Evolutionary conservation across 1,139 yeast species (phyloP).

Genomic region (Pichiaceae sp.): DNA sequence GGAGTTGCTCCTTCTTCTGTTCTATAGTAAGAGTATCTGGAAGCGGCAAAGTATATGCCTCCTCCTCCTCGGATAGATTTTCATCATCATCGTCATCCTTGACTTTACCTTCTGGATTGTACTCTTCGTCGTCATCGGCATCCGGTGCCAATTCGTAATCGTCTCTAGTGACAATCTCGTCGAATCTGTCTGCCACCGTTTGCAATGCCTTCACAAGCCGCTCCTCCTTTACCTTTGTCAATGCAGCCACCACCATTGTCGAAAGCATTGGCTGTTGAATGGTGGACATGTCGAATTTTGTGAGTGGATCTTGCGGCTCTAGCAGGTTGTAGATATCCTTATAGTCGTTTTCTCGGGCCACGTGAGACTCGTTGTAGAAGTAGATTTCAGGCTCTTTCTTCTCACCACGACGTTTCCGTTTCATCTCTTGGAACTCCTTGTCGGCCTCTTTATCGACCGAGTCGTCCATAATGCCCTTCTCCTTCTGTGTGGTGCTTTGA

Average conservation of each 20-base stretch:
- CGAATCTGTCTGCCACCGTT: slow-evolving; percentile 51
- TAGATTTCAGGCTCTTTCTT: slow-evolving; percentile 9
- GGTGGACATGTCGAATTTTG: slow-evolving; percentile 59
- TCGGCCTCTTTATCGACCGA: slow-evolving; percentile 17
- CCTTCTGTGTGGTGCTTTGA: slow-evolving; percentile 17
- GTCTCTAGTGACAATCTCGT: slow-evolving; percentile 8
- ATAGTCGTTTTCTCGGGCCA: slow-evolving; percentile 30
- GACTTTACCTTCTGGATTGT: slow-evolving; percentile 3
- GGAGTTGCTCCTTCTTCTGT: slow-evolving; percentile 46
- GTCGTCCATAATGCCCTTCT: slow-evolving; percentile 17
- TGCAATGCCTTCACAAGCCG: slow-evolving; percentile 61
- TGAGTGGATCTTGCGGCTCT: slow-evolving; percentile 46
- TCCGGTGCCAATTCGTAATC: slow-evolving; percentile 2
- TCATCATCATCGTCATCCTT: slow-evolving; percentile 27
- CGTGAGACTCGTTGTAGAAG: slow-evolving; percentile 28
- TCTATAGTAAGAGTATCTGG: slow-evolving; percentile 41
- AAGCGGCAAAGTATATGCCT: slow-evolving; percentile 49
- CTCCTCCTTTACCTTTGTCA: slow-evolving; percentile 43
- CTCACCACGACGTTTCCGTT: slow-evolving; percentile 17
- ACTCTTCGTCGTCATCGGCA: slow-evolving; percentile 4
- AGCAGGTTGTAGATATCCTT: slow-evolving; percentile 51
- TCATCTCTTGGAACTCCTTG: slow-evolving; percentile 15
- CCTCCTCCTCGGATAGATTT: slow-evolving; percentile 31
- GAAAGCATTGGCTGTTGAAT: slow-evolving; percentile 59
- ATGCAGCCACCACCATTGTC: slow-evolving; percentile 58